phyloP scores from a whole-genome alignment of 306 rosid species.

The Sesbania bispinosa region DNA sequence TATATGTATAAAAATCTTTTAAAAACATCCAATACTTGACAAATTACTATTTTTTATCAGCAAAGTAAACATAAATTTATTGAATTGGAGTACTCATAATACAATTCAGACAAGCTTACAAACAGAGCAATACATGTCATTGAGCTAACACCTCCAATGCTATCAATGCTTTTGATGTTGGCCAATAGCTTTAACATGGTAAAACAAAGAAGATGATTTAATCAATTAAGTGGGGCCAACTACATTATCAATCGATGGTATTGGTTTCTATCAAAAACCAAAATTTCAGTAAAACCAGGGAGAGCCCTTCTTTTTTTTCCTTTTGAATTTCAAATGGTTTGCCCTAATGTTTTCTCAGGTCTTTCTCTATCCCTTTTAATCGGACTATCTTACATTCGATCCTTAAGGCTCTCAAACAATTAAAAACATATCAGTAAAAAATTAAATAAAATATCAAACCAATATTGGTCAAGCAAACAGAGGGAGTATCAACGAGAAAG shows the following conservation, averaged over 20 bases:
- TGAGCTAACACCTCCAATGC: background rate
- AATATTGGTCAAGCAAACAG: no score
- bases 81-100: no score
- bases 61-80: no score
- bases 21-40: no score
- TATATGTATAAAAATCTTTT: no score
- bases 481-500: no score
- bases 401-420: conserved; percentile 1
- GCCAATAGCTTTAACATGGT: background rate
- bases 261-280: background rate
- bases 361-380: background rate
- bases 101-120: no score
- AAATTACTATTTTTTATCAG: no score
- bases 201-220: background rate
- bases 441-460: background rate
- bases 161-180: background rate
- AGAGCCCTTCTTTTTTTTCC: background rate
- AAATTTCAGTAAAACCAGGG: background rate
- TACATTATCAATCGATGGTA: background rate
- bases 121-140: no score
- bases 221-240: background rate
- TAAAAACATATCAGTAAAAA: background rate
- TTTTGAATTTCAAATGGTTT: background rate
- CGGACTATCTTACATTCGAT: background rate
- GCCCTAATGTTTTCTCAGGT: background rate